Base-by-base conservation (phyloP, 2,329 filamentous ascomycete species). In the Escovopsis sp. region DNA sequence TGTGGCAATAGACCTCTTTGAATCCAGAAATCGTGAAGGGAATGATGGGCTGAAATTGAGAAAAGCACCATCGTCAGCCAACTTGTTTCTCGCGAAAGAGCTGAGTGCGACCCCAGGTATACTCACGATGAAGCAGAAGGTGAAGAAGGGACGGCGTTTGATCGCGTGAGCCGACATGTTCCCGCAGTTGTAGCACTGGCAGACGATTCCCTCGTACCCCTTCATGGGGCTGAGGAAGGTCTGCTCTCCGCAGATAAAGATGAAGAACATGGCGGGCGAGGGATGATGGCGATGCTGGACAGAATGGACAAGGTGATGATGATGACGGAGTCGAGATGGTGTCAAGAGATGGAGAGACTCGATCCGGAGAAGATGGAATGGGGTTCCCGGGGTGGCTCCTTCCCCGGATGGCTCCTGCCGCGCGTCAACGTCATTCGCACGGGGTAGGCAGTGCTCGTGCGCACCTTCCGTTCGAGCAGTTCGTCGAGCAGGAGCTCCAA, bases 81-180 rank as follows among this genome's bases (percentile, higher is more conserved):
- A 23, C 33, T 19, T 16, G 27, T 18, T 31, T 12, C 19, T 27
- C 11, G 32, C 13, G 12, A 8, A 19, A 17, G 31, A 31, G 7
- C 15, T 5, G 26, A 18, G 8, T 17, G 8, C 14, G n/a, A 12
- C 14, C 11, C 4, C 13, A 14, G 28, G n/a, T 30, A 10, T 9
- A 60, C 68, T 48, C 56, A 76, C 72, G 35, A 85, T 57, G 57
- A 81, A 85, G 64, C 80, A 86, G 49, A 86, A 76, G 5, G 81
- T 86, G 50, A 86, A 86, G 76, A 79, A 85, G 29, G 74, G 73
- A 39, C 76, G 66, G 39, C 65, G 68, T 54, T 77, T 77, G 48
- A 74, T 62, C 38, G 77, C 72, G 41, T 61, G 62, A 12, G 63
- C 74, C 3, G 66, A 62, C 56, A 69, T 72, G 61, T 79, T 79